Percentiles rank a stretch among this genome's conserved stretches.
Conservation (phyloP, 2,329 filamentous ascomycete species). For the Fusarium redolens region DNA sequence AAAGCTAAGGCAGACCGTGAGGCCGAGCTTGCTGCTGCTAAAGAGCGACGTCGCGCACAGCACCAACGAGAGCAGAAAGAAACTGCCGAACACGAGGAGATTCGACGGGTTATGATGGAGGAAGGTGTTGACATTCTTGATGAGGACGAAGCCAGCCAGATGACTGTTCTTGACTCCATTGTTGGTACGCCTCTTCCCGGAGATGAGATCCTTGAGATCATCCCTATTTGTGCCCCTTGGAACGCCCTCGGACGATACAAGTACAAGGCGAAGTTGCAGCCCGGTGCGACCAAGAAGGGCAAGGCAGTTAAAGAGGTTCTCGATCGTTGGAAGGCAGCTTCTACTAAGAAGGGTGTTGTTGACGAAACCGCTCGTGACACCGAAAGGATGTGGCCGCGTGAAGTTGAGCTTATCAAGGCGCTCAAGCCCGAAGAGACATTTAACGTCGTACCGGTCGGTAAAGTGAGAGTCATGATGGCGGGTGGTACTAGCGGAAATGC, state of each 20-base stretch:
- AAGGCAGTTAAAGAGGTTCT: conserved; percentile 93
- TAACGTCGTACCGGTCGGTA: conserved; percentile 82
- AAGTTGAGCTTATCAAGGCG: conserved; percentile 84
- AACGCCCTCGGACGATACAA: conserved; percentile 76
- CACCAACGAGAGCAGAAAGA: conserved; percentile 81
- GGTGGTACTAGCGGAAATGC: conserved; percentile 52
- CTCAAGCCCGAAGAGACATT: conserved; percentile 86
- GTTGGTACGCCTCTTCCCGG: conserved; percentile 82
- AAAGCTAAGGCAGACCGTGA: conserved; percentile 75
- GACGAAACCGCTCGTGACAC: conserved; percentile 71
- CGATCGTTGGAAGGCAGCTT: conserved; percentile 79
- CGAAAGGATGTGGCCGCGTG: conserved; percentile 85
- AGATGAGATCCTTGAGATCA: conserved; percentile 80
- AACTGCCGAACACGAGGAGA: conserved; percentile 81
- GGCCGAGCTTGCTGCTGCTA: conserved; percentile 74
- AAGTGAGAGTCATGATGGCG: conserved; percentile 80
- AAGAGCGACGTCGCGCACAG: conserved; percentile 81
- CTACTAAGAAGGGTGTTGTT: conserved; percentile 66
- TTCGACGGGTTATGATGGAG: conserved; percentile 69
- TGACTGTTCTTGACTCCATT: conserved; percentile 73
- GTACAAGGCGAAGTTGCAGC: conserved; percentile 96
- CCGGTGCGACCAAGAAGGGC: conserved; percentile 89
- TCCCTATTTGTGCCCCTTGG: conserved; percentile 75
- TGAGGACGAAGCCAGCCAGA: conserved; percentile 66
- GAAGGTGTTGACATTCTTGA: conserved; percentile 70